Percentiles rank a stretch among this genome's conserved stretches.
Evolutionary conservation across 2,329 filamentous ascomycete genomes (phyloP).

Genomic region (Microdochium nivale): DNA sequence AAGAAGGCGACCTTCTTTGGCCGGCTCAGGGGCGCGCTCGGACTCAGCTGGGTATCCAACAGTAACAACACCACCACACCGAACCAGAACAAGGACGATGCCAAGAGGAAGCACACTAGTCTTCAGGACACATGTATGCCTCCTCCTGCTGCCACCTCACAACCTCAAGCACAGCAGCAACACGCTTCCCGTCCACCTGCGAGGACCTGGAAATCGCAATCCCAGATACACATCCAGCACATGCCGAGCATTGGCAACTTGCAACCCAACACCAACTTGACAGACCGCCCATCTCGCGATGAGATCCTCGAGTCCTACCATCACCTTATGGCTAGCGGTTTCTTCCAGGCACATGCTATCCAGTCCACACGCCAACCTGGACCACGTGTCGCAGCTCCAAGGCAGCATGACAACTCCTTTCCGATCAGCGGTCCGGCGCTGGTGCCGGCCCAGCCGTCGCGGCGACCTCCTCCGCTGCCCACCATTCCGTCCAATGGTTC

Average conservation of each 20-base stretch:
- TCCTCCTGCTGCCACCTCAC: not conserved
- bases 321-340: constrained; percentile 45
- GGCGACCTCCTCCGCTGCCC: constrained; percentile 5
- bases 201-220: constrained; percentile 13
- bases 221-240: constrained; percentile 15
- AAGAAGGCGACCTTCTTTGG: constrained; percentile 21
- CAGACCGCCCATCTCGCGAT: constrained; percentile 30
- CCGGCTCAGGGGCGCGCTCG: constrained; percentile 18
- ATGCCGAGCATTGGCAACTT: constrained; percentile 6
- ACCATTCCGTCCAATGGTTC: constrained; percentile 9
- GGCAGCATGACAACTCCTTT: constrained; percentile 1
- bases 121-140: constrained; percentile 14
- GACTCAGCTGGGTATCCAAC: constrained; percentile 7
- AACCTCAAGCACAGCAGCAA: not conserved
- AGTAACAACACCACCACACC: constrained; percentile 1
- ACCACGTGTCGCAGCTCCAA: constrained; percentile 8
- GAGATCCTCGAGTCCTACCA: constrained; percentile 49
- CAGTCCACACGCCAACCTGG: constrained; percentile 43
- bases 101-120: constrained; percentile 18
- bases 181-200: constrained; percentile 8
- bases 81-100: constrained; percentile 9
- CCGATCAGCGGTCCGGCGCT: not conserved
- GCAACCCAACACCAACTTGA: constrained; percentile 1
- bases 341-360: constrained; percentile 50
- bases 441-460: not conserved